A percentile compares a stretch with the other conserved stretches of the same genome.
Evolutionary conservation across 805 yeast genomes (phyloP).

Genomic region (Suhomyces pyralidae): DNA sequence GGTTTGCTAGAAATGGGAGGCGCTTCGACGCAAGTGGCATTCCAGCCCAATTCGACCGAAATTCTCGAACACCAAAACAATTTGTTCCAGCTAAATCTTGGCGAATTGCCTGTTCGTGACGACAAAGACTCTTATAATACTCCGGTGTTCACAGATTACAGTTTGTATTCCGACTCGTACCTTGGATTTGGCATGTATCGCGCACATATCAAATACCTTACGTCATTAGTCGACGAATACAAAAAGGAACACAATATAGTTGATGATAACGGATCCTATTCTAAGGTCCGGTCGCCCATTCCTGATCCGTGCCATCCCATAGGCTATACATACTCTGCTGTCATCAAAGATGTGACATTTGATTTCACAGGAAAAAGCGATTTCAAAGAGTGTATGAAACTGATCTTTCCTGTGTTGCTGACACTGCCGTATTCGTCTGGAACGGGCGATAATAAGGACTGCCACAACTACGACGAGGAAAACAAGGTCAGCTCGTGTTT

Average conservation of each 20-base stretch:
- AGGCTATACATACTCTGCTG: constrained; percentile 30
- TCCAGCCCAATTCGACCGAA: constrained; percentile 53
- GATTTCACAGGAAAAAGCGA: constrained; percentile 54
- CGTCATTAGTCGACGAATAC: constrained; percentile 27
- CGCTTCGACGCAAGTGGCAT: constrained; percentile 62
- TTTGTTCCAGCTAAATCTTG: constrained; percentile 44
- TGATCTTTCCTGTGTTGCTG: constrained; percentile 46
- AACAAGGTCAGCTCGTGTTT: constrained; percentile 46
- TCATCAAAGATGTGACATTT: constrained; percentile 23
- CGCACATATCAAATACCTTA: constrained; percentile 48
- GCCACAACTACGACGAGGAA: constrained; percentile 30
- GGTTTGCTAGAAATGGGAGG: constrained; percentile 66
- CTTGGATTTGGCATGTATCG: constrained; percentile 61
- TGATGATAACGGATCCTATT: constrained; percentile 10
- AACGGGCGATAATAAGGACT: constrained; percentile 19
- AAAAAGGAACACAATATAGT: constrained; percentile 14
- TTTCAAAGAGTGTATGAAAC: constrained; percentile 45
- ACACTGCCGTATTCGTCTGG: constrained; percentile 25
- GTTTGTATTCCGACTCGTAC: constrained; percentile 54
- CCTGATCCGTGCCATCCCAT: constrained; percentile 59
- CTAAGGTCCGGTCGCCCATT: constrained; percentile 25
- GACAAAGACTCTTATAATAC: constrained; percentile 9
- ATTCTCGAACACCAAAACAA: constrained; percentile 43
- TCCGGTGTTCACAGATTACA: constrained; percentile 29
- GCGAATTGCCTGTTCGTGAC: constrained; percentile 23